These are phyloP conservation scores for Marchantia paleacea DNA, from an alignment of 225 moss, liverwort and hornwort species.

Conservation along the genomic window DNA sequence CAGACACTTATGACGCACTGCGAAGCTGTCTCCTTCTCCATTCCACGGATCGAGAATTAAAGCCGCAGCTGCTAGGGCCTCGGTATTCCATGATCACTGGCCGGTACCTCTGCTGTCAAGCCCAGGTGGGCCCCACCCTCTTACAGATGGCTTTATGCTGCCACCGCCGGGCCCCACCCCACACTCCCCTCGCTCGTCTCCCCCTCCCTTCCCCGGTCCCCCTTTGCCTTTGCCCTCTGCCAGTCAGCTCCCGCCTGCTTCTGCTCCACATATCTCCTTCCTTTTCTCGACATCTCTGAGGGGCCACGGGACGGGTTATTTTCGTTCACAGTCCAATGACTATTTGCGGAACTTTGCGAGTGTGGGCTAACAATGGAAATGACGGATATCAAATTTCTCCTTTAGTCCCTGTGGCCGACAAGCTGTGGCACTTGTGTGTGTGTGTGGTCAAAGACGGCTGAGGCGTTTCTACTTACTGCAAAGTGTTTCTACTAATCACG, in stretches of 20 bases:
- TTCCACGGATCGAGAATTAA: not conserved
- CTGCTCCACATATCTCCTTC: not conserved
- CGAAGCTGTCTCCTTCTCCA: not conserved
- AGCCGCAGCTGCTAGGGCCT: not conserved
- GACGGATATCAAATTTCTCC: too few relatives aligned
- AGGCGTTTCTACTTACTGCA: too few relatives aligned
- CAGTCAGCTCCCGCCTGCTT: not conserved
- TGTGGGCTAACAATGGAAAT: too few relatives aligned
- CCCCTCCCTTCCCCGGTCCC: not conserved
- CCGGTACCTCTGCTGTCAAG: not conserved
- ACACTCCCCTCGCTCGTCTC: not conserved
- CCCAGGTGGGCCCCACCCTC: not conserved
- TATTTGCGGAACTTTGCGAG: too few relatives aligned
- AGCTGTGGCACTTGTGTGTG: too few relatives aligned
- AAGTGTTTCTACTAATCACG: not conserved
- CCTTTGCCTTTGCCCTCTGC: not conserved
- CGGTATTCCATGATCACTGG: not conserved
- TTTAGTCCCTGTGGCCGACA: not conserved
- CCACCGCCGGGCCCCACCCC: not conserved
- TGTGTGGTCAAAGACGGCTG: too few relatives aligned
- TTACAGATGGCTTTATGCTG: not conserved
- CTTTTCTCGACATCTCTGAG: too few relatives aligned
- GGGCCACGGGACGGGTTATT: too few relatives aligned
- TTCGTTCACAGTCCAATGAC: too few relatives aligned
- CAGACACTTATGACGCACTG: constrained; percentile 1